Percentiles rank a stretch among this genome's conserved stretches.
Evolutionary conservation across 495 filamentous ascomycete species (phyloP).

Genomic region (Lasiosphaeriaceae sp.): DNA sequence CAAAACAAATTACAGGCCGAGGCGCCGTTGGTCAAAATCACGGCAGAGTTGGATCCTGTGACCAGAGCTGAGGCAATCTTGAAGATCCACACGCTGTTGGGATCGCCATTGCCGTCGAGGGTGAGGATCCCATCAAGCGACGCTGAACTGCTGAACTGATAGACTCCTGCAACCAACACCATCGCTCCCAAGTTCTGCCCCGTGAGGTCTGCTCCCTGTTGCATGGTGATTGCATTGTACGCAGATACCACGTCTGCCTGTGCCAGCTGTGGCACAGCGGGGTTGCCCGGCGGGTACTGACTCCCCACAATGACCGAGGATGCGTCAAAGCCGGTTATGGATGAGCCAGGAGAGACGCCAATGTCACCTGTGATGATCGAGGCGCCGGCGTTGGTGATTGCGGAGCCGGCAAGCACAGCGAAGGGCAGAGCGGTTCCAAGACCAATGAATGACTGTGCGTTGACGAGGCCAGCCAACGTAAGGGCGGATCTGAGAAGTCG

Average conservation of each 20-base stretch:
- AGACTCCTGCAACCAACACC: not conserved
- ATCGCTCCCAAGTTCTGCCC: not conserved
- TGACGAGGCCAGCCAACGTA: not conserved
- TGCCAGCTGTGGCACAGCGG: not conserved
- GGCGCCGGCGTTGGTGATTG: not conserved
- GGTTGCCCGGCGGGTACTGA: not conserved
- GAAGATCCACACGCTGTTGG: not conserved
- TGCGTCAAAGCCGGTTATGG: not conserved
- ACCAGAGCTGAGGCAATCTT: not conserved
- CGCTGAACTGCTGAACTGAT: not conserved
- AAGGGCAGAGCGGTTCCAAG: not conserved
- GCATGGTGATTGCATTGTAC: not conserved
- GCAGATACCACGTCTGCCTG: not conserved
- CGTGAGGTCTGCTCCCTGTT: not conserved
- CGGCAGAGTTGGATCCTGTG: not conserved
- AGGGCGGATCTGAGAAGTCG: not conserved
- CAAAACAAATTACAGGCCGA: not conserved
- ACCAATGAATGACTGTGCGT: not conserved
- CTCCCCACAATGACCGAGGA: not conserved
- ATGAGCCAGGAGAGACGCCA: not conserved
- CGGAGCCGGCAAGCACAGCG: not conserved
- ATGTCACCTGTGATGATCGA: not conserved
- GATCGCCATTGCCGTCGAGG: not conserved
- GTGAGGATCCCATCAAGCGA: not conserved
- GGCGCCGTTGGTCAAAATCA: not conserved